Conservation (phyloP, 768 basidiomycete species). For the Austroboletus eburneus region DNA sequence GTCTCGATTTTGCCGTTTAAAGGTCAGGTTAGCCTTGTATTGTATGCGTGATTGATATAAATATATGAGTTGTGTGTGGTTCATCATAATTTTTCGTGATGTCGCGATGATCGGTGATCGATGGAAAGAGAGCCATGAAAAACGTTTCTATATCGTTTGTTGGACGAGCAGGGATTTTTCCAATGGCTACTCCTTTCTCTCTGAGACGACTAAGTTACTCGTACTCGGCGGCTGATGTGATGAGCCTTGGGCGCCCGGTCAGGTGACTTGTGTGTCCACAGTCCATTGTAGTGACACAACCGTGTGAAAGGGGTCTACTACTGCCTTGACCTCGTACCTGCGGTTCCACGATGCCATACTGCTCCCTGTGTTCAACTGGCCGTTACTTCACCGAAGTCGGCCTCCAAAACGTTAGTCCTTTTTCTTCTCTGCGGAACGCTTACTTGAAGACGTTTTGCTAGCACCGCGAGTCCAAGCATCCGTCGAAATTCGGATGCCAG, state of each 20-base stretch:
- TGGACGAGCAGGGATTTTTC: no score
- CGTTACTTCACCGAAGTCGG: slow-evolving; percentile 16
- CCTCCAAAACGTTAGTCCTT: slow-evolving; percentile 14
- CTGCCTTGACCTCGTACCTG: not conserved
- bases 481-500: slow-evolving; percentile 6
- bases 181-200: no score
- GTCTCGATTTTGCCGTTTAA: not conserved
- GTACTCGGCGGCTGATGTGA: no score
- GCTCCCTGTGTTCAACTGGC: slow-evolving; percentile 14
- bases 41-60: slow-evolving; percentile 1
- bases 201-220: no score
- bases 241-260: no score
- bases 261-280: no score
- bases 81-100: no score
- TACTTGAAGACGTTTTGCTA: not conserved
- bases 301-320: slow-evolving; percentile 8
- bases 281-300: not conserved
- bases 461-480: slow-evolving; percentile 17
- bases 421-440: not conserved
- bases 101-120: no score
- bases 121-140: no score
- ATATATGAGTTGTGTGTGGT: slow-evolving; percentile 1
- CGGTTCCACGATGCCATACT: slow-evolving; percentile 21
- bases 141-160: no score
- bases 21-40: not conserved